Percentiles rank a stretch among this genome's conserved stretches.
These are phyloP conservation scores for Yamadazyma membranifaciens DNA, from an alignment of 1,139 yeast species.

Conservation along the genomic window DNA sequence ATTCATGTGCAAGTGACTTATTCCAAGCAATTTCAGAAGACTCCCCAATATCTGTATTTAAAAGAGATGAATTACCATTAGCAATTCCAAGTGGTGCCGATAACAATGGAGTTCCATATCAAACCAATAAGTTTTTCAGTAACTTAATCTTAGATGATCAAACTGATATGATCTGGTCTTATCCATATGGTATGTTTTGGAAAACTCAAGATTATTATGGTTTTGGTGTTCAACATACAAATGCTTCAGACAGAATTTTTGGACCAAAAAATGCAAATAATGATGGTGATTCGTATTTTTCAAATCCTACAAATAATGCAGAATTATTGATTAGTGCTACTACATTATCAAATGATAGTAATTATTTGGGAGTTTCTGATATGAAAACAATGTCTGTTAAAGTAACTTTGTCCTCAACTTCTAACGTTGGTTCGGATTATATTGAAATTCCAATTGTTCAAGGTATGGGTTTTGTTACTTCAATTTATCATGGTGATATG, in stretches of 20 bases:
- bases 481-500: slow-evolving; percentile 57
- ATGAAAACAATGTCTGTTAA: slow-evolving; percentile 57
- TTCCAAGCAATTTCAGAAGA: slow-evolving; percentile 49
- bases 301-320: slow-evolving; percentile 53
- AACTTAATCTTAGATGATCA: slow-evolving; percentile 71
- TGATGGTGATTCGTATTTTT: slow-evolving; percentile 40
- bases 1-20: slow-evolving; percentile 29
- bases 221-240: slow-evolving; percentile 66
- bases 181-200: slow-evolving; percentile 80
- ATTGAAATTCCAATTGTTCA: slow-evolving; percentile 49
- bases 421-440: slow-evolving; percentile 23
- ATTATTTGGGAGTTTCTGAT: slow-evolving; percentile 44
- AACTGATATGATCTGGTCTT: slow-evolving; percentile 67
- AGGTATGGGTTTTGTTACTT: slow-evolving; percentile 81
- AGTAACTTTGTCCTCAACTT: slow-evolving; percentile 41
- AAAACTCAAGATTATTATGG: slow-evolving; percentile 45
- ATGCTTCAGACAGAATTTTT: slow-evolving; percentile 56
- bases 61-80: slow-evolving; percentile 50
- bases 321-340: slow-evolving; percentile 58
- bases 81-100: slow-evolving; percentile 47
- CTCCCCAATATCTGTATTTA: slow-evolving; percentile 51
- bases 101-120: slow-evolving; percentile 49
- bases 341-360: slow-evolving; percentile 33
- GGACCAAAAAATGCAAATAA: slow-evolving; percentile 50
- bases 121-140: slow-evolving; percentile 83